Evolutionary conservation across 139 green algal genomes (phyloP).

Genomic region (Limnomonas spitsbergensis): DNA sequence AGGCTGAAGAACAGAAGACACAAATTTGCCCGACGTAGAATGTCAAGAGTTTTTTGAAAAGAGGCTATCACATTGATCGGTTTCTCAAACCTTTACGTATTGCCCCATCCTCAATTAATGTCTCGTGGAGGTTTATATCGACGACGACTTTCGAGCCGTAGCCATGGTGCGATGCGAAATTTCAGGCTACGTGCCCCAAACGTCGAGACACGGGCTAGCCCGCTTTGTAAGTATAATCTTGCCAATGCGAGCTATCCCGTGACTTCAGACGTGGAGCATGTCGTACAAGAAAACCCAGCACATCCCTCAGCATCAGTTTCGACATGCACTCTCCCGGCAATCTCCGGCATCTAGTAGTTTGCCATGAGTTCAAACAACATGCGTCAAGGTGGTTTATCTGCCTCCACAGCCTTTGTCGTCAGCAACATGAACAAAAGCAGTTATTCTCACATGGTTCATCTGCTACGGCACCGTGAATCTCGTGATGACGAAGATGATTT

Average conservation of each 20-base stretch:
- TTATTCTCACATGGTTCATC: too few relatives aligned
- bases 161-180: neutral
- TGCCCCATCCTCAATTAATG: neutral
- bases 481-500: too few relatives aligned
- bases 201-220: neutral
- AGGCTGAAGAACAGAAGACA: neutral
- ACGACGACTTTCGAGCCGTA: neutral
- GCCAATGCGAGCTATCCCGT: neutral
- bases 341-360: neutral
- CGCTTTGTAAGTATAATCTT: too few relatives aligned
- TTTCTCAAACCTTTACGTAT: neutral
- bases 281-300: neutral
- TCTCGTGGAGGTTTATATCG: neutral
- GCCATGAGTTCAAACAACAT: neutral
- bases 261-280: neutral
- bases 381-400: neutral
- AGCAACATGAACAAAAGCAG: conserved; percentile 8
- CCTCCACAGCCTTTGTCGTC: neutral
- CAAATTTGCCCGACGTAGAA: neutral
- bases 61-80: neutral
- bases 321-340: neutral
- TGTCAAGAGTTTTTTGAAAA: too few relatives aligned
- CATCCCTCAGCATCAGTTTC: neutral
- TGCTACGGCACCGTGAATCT: too few relatives aligned
- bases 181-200: neutral